Conservation (phyloP, 2,329 filamentous ascomycete genomes). For the Cladosporium sp. region DNA sequence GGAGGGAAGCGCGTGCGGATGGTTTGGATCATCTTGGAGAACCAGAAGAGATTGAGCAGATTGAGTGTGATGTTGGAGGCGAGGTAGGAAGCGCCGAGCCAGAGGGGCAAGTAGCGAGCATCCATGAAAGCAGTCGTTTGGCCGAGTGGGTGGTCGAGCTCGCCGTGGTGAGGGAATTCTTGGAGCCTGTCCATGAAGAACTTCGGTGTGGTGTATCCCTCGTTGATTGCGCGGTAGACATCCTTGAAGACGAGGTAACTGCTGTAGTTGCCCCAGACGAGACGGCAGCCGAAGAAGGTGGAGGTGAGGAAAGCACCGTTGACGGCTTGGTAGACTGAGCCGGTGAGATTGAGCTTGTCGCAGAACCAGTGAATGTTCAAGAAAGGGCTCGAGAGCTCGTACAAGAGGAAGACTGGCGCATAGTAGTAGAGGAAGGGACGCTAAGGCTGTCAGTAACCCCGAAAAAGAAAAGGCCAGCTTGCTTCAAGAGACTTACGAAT, state of each 20-base stretch:
- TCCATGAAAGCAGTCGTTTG: conserved; percentile 27
- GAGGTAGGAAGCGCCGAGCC: conserved; percentile 66
- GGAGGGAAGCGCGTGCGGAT: conserved; percentile 70
- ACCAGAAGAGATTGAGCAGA: conserved; percentile 79
- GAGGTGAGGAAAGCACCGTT: conserved; percentile 70
- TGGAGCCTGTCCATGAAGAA: conserved; percentile 10
- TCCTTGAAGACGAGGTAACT: conserved; percentile 65
- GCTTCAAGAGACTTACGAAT: conserved; percentile 58
- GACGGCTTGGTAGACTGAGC: conserved; percentile 67
- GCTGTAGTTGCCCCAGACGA: conserved; percentile 72
- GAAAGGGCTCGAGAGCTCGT: conserved; percentile 81
- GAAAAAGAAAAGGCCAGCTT: not conserved
- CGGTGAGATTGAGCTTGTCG: conserved; percentile 79
- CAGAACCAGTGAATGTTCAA: conserved; percentile 91
- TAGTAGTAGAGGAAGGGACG: conserved; percentile 83
- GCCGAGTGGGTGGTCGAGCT: conserved; percentile 23
- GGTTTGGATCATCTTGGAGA: conserved; percentile 78
- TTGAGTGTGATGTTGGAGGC: conserved; percentile 69
- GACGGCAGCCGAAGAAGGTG: conserved; percentile 72
- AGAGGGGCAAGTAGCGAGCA: conserved; percentile 53
- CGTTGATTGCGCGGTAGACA: conserved; percentile 50
- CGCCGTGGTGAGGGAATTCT: conserved; percentile 1
- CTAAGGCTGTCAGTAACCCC: conserved; percentile 40
- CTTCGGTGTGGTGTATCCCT: conserved; percentile 17
- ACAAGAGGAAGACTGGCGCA: conserved; percentile 74